Evolutionary conservation across 1,284 basidiomycete genomes (phyloP).

Genomic region (Meira miltonrushii): DNA sequence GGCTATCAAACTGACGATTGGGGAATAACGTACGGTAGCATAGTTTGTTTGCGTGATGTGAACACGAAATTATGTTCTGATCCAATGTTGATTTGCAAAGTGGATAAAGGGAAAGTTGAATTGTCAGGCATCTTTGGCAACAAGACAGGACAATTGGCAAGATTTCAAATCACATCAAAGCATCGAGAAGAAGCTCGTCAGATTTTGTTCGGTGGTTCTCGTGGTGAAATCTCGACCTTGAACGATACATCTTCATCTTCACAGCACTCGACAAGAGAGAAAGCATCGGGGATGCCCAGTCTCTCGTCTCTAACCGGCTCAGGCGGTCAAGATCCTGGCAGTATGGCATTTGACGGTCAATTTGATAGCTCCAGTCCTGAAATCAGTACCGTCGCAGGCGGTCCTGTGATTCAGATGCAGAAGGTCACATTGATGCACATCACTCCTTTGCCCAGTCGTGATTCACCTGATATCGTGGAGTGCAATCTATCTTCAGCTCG

Average conservation of each 20-base stretch:
- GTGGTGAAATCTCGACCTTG: not conserved
- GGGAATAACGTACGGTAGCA: constrained; percentile 78
- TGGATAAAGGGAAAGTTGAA: constrained; percentile 13
- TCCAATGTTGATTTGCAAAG: constrained; percentile 12
- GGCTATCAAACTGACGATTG: constrained; percentile 26
- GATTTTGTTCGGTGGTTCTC: not conserved
- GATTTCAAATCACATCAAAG: constrained; percentile 7
- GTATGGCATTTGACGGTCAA: not conserved
- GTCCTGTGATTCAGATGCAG: constrained; percentile 92
- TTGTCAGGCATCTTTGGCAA: not conserved
- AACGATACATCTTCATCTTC: not conserved
- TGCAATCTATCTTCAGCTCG: constrained; percentile 26
- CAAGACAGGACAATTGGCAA: not conserved
- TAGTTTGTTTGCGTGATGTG: constrained; percentile 56
- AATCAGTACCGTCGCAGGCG: constrained; percentile 53
- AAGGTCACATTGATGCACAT: constrained; percentile 75
- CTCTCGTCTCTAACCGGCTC: not conserved
- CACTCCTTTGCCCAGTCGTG: constrained; percentile 22
- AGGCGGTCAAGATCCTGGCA: not conserved
- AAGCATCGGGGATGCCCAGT: not conserved
- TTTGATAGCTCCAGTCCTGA: not conserved
- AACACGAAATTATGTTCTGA: constrained; percentile 11
- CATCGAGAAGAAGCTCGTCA: not conserved
- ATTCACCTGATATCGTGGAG: constrained; percentile 28
- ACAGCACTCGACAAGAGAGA: not conserved